Conservation (phyloP, 805 yeast genomes). For the Spathaspora girioi region DNA sequence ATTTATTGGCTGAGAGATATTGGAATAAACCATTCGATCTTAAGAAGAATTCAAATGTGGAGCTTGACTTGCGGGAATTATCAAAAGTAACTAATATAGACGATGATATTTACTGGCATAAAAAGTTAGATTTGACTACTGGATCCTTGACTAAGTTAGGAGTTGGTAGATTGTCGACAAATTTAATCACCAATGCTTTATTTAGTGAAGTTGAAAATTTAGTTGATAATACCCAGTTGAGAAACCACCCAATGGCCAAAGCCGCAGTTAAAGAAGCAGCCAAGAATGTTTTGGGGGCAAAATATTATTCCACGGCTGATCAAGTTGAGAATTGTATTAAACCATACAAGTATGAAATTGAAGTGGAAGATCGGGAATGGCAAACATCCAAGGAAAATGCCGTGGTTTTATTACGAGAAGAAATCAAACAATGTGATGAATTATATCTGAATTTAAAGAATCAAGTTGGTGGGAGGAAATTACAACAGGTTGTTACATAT, state of each 20-base stretch:
- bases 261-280: constrained; percentile 85
- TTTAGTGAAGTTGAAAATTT: constrained; percentile 73
- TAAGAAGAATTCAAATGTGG: constrained; percentile 17
- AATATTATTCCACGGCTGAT: constrained; percentile 90
- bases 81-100: constrained; percentile 44
- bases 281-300: constrained; percentile 65
- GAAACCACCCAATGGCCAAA: constrained; percentile 83
- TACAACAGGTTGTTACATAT: constrained; percentile 78
- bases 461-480: constrained; percentile 78
- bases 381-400: constrained; percentile 74
- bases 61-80: constrained; percentile 54
- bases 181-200: constrained; percentile 75
- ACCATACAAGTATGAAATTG: constrained; percentile 96
- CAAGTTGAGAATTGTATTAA: constrained; percentile 98
- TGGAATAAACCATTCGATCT: constrained; percentile 69
- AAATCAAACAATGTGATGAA: constrained; percentile 73
- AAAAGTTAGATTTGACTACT: constrained; percentile 79
- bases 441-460: constrained; percentile 57
- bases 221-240: constrained; percentile 68
- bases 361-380: constrained; percentile 96
- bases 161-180: constrained; percentile 85
- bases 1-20: constrained; percentile 81
- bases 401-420: constrained; percentile 71
- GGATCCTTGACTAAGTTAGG: constrained; percentile 84
- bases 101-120: constrained; percentile 82